Base-by-base conservation (phyloP, 2,329 filamentous ascomycete species). In the Claviceps cyperi region DNA sequence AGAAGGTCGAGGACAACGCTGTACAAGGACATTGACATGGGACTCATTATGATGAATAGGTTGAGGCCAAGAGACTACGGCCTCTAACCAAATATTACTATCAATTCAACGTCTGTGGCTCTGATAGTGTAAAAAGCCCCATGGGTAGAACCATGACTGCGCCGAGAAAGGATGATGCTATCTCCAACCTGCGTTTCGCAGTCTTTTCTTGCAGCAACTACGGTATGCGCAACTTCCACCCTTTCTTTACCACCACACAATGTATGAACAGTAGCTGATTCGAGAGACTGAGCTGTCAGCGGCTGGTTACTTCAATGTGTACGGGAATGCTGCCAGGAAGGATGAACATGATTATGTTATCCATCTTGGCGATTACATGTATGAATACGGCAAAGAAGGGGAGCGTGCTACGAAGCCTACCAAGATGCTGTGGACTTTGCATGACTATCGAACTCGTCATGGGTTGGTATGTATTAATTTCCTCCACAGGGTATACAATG, bases 131-230 rank as follows among this genome's bases (percentile, higher is more conserved):
- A 48, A 76, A 67, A 44, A 83, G 78, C 48, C 75, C 78, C 0
- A 47, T 86, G 22, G 83, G 83, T 14, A 70, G 80, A 11, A 87
- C 83, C 22, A 87, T 86, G 68, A 86, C 84, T 0, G 76, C 79
- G 4, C 83, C 84, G 2, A 62, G 65, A 2, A 67, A 70, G 14
- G 67, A 76, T 15, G 76, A 83, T 49, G 68, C 76, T 22, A 73
- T 81, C 5, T 69, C 73, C 1, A 66, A 74, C 17, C 67, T 87
- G 50, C 76, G 71, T 39, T 69, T 87, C 50, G 83, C 82, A 1
- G 74, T 89, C 1, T 87, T 83, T 61, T 86, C 81, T 2, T 87
- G 84, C 68, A 74, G 71, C 56, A 87, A 86, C 62, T 85, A 74
- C 55, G 78, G 75, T 76, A 60, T 47, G 73, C 62, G n/a, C 24